Evolutionary conservation across 1,284 basidiomycete species (phyloP).

Genomic region (Somion occarium): DNA sequence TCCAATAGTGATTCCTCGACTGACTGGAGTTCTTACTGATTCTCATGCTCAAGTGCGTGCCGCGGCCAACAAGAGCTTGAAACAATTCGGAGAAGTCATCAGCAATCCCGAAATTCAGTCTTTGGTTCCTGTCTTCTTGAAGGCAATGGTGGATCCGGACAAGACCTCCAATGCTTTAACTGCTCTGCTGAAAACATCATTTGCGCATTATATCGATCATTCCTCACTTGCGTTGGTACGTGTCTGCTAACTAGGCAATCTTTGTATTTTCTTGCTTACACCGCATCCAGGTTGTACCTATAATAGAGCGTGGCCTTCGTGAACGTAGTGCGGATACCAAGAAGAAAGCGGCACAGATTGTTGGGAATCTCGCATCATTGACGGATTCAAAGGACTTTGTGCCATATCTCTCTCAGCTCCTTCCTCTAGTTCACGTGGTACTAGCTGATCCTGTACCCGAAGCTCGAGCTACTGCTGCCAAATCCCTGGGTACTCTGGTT

Average conservation of each 20-base stretch:
- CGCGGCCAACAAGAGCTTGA: conserved; percentile 93
- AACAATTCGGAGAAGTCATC: conserved; percentile 97
- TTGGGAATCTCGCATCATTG: conserved; percentile 92
- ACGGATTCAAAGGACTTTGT: conserved; percentile 97
- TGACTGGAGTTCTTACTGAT: conserved; percentile 95
- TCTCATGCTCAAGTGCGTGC: conserved; percentile 95
- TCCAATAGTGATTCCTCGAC: conserved; percentile 92
- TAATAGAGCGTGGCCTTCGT: conserved; percentile 89
- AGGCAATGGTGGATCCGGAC: conserved; percentile 93
- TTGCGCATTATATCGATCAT: conserved; percentile 98
- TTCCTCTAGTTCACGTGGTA: conserved; percentile 91
- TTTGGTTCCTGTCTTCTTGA: conserved; percentile 89
- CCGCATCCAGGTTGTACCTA: conserved; percentile 77
- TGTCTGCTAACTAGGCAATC: conserved; percentile 10
- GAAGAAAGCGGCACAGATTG: conserved; percentile 94
- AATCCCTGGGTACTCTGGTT: conserved; percentile 95
- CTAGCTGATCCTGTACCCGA: conserved; percentile 96
- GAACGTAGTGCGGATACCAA: conserved; percentile 94
- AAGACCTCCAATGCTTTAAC: conserved; percentile 87
- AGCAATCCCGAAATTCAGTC: conserved; percentile 93
- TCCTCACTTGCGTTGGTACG: conserved; percentile 93
- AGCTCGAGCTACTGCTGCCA: conserved; percentile 95
- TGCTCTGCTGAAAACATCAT: conserved; percentile 88
- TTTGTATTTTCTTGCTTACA: conserved; percentile 11
- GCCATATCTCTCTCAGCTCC: conserved; percentile 86